A percentile compares a stretch with the other conserved stretches of the same genome.
Evolutionary conservation across 345 rosid genomes (phyloP).

Genomic region (Brassica juncea): DNA sequence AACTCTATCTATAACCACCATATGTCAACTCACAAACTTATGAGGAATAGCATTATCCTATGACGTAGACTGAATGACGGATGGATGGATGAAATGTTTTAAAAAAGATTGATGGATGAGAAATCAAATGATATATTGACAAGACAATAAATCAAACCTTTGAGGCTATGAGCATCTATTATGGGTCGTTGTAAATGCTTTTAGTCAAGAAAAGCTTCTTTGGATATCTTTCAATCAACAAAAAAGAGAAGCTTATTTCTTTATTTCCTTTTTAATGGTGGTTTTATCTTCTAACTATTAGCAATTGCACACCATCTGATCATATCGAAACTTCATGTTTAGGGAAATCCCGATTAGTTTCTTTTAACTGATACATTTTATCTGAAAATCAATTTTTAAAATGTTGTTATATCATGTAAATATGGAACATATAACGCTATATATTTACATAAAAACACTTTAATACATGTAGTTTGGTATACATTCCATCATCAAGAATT

Average conservation of each 20-base stretch:
- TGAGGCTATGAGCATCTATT: constrained; percentile 5
- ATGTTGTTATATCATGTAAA: neutral
- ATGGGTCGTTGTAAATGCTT: constrained; percentile 4
- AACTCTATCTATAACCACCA: neutral
- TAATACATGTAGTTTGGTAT: neutral
- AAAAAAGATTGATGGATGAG: constrained; percentile 15
- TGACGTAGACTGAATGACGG: constrained; percentile 11
- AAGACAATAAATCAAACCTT: constrained; percentile 26
- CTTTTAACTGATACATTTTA: neutral
- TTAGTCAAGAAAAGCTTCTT: neutral
- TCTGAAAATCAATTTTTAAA: neutral
- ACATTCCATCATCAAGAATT: neutral
- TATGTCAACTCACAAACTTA: neutral
- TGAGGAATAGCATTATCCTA: neutral
- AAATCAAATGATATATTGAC: constrained; percentile 20
- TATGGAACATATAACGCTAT: neutral
- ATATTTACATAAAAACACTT: neutral
- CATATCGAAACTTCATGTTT: neutral
- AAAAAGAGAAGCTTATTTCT: neutral
- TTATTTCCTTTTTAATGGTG: constrained; percentile 2
- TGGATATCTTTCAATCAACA: neutral
- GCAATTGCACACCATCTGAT: constrained; percentile 1
- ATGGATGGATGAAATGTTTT: neutral
- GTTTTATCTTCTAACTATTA: constrained; percentile 1
- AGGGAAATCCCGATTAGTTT: neutral